Evolutionary conservation across 768 basidiomycete genomes (phyloP), one percentile per base, ranked within the genome.

Genomic region (Russula virescens): DNA sequence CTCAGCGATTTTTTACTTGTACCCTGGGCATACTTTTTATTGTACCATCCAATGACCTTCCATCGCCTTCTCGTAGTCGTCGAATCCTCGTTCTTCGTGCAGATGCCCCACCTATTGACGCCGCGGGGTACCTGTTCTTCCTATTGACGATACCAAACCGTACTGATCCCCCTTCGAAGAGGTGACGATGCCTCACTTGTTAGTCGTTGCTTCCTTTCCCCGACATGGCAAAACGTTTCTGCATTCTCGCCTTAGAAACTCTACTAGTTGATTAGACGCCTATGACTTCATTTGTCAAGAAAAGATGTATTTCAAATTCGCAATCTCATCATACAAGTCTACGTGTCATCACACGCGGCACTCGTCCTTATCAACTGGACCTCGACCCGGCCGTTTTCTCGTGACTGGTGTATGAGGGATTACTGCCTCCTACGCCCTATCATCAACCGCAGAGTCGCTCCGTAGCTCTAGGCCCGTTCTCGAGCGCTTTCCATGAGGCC

Each of bases 301-400:
- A 31, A 8, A 31, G 8, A 31, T 4, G 31, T 31, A 31, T 7
- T 26, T 43, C 58, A 34, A 48, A 52, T 45, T 52, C 35, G 50
- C 43, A 45, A 52, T 45, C 57, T 25, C 16, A 21, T 25, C 23
- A 28, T 38, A 42, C 35, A 43, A 7, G 42, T 25, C 28, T 45
- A 56, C 55, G 55, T 60, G 58, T 45, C 58, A 49, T 42, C 53
- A 49, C 60, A 31, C 47, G 47, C 60, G 26, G 46, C 61, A 28
- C 31, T 35, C 23, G 16, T 49, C 21, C 28, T 21, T 31, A 28
- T 38, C 19, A 28, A 31, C 23, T 23, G 16, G 43, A 34, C 43
- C 59, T 53, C 59, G 50, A 53, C 31, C 58, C 16, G 34, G 1
- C 43, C 13, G 21, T 19, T 25, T 34, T 26, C 26, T 34, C 16